Evolutionary conservation across 257 asterid genomes (phyloP).

Genomic region (Phtheirospermum japonicum): DNA sequence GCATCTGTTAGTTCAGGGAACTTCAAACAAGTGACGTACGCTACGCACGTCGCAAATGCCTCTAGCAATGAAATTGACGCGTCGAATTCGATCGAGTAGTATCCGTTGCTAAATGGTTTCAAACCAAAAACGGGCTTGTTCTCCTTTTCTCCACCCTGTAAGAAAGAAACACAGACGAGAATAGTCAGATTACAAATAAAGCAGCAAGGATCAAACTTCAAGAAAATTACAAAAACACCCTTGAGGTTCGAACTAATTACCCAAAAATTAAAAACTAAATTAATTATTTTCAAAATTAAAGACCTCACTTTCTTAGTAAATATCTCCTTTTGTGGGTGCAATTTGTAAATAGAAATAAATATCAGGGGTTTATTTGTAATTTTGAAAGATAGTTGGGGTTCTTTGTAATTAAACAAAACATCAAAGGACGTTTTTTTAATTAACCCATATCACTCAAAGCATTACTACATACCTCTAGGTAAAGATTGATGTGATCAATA

Average conservation of each 20-base stretch:
- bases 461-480: slow-evolving; percentile 51
- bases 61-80: slow-evolving; percentile 62
- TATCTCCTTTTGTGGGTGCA: not conserved
- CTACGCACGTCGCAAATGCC: slow-evolving; percentile 80
- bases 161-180: not conserved
- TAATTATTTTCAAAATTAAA: not conserved
- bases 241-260: not conserved
- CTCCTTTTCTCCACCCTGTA: slow-evolving; percentile 52
- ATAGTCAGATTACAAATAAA: not conserved
- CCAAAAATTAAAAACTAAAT: not conserved
- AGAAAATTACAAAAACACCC: not conserved
- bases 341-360: not conserved
- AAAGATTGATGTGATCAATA: slow-evolving; percentile 47
- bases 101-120: slow-evolving; percentile 56
- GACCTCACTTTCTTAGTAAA: not conserved
- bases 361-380: not conserved
- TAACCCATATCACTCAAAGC: not conserved
- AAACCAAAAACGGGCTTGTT: slow-evolving; percentile 60
- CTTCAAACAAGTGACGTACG: slow-evolving; percentile 51
- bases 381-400: not conserved
- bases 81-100: slow-evolving; percentile 59
- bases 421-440: not conserved
- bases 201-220: not conserved
- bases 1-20: slow-evolving; percentile 43
- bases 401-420: too few species aligned